These are phyloP conservation scores for Hypoxylon sp. DNA, from an alignment of 2,329 filamentous ascomycete species.

Conservation along the genomic window DNA sequence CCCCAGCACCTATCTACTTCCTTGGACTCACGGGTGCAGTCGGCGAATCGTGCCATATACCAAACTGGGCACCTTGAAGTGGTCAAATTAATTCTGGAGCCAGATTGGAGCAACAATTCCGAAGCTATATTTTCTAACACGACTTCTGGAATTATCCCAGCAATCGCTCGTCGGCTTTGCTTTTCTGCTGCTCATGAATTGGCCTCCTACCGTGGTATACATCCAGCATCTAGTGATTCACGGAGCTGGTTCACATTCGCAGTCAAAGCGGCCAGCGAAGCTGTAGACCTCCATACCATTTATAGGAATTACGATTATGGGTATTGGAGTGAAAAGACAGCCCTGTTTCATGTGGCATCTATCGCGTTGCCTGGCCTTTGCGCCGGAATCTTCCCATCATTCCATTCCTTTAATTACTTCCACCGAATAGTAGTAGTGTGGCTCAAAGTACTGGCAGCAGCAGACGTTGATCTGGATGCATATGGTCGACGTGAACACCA, in stretches of 20 bases:
- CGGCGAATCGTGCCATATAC: neutral
- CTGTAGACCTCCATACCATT: slow-evolving; percentile 11
- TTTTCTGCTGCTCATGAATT: no score
- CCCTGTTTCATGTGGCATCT: neutral
- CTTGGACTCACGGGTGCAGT: slow-evolving; percentile 1
- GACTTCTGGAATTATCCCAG: neutral
- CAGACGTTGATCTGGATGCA: slow-evolving; percentile 12
- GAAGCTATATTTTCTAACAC: no score
- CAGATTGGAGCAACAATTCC: slow-evolving; percentile 21
- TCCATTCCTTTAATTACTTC: no score
- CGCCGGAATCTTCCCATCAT: no score
- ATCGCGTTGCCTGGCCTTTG: no score
- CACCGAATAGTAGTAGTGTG: slow-evolving; percentile 1
- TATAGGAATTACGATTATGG: neutral
- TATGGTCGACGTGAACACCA: slow-evolving; percentile 17
- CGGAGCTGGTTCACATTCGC: slow-evolving; percentile 1
- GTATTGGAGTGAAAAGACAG: neutral
- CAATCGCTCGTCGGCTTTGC: neutral
- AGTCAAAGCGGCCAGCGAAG: slow-evolving; percentile 4
- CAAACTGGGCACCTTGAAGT: neutral
- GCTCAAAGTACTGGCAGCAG: slow-evolving; percentile 12
- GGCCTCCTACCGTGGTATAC: no score
- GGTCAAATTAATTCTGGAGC: slow-evolving; percentile 13
- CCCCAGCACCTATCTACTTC: slow-evolving; percentile 8
- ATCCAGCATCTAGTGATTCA: no score